Percentiles rank a stretch among this genome's conserved stretches.
These are phyloP conservation scores for Noccaea caerulescens DNA, from an alignment of 345 rosid species.

Conservation along the genomic window DNA sequence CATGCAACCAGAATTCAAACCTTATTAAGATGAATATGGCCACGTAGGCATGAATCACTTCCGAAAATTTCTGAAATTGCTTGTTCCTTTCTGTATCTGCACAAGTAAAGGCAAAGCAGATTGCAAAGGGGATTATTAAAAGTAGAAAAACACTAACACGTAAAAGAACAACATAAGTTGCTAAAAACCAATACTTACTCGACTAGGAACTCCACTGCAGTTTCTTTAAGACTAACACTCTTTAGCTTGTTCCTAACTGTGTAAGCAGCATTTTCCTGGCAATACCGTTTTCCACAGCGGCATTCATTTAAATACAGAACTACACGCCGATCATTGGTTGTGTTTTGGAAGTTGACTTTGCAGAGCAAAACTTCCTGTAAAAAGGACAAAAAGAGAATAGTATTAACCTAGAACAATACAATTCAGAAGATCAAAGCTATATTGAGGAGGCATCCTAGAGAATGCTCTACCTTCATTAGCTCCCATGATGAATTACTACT, in stretches of 20 bases:
- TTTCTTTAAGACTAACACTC: constrained; percentile 79
- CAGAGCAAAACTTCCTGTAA: constrained; percentile 89
- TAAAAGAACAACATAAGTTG: constrained; percentile 18
- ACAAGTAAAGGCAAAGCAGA: constrained; percentile 30
- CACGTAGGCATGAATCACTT: constrained; percentile 63
- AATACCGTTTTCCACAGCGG: constrained; percentile 70
- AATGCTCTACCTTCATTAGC: constrained; percentile 76
- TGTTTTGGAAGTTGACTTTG: constrained; percentile 77
- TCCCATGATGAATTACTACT: constrained; percentile 96
- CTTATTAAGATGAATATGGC: constrained; percentile 81
- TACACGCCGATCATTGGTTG: constrained; percentile 67
- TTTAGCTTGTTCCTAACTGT: constrained; percentile 74
- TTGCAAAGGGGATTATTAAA: constrained; percentile 16
- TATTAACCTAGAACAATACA: constrained; percentile 17
- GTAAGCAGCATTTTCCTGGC: constrained; percentile 78
- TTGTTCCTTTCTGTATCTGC: constrained; percentile 65
- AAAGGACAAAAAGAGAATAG: constrained; percentile 26
- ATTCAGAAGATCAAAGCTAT: not conserved
- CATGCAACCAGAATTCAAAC: constrained; percentile 46
- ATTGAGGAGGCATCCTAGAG: constrained; percentile 16
- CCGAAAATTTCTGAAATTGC: constrained; percentile 51
- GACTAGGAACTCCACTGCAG: constrained; percentile 62
- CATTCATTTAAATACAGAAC: constrained; percentile 73
- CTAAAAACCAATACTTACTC: constrained; percentile 61
- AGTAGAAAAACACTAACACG: constrained; percentile 9